These are phyloP conservation scores for Stenogyne calaminthoides DNA, from an alignment of 305 asterid species.

Conservation along the genomic window DNA sequence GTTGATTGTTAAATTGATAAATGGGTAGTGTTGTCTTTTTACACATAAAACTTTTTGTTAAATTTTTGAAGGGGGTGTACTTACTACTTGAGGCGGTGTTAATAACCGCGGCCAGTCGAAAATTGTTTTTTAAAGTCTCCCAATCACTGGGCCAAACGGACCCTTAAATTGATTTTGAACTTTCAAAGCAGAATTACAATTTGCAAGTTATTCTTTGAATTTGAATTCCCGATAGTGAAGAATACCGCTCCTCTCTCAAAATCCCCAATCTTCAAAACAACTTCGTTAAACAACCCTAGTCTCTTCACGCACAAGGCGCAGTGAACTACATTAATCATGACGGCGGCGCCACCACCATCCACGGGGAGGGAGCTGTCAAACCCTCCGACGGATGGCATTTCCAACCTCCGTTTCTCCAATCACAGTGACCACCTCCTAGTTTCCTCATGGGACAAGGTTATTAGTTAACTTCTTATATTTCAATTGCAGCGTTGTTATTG, in stretches of 20 bases:
- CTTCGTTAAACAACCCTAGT: conserved; percentile 22
- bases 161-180: background rate
- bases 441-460: conserved; percentile 95
- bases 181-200: conserved; percentile 11
- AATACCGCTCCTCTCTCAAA: background rate
- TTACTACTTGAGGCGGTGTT: no score
- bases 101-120: no score
- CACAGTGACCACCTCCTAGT: conserved; percentile 91
- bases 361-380: conserved; percentile 66
- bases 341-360: conserved; percentile 63
- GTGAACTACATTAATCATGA: conserved; percentile 43
- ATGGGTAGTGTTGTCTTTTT: no score
- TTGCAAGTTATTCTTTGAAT: conserved; percentile 23
- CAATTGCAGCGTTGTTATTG: background rate
- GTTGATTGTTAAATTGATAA: no score
- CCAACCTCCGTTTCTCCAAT: conserved; percentile 92
- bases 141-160: conserved; percentile 20
- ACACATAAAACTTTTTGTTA: no score
- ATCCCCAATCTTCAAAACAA: conserved; percentile 12
- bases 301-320: conserved; percentile 1
- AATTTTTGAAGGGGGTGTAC: no score
- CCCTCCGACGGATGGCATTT: conserved; percentile 87
- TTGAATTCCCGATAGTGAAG: conserved; percentile 37
- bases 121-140: background rate
- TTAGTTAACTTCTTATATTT: background rate